These are phyloP conservation scores for Linnemannia schmuckeri DNA, from an alignment of 192 early-diverging fungal genomes.

Conservation along the genomic window DNA sequence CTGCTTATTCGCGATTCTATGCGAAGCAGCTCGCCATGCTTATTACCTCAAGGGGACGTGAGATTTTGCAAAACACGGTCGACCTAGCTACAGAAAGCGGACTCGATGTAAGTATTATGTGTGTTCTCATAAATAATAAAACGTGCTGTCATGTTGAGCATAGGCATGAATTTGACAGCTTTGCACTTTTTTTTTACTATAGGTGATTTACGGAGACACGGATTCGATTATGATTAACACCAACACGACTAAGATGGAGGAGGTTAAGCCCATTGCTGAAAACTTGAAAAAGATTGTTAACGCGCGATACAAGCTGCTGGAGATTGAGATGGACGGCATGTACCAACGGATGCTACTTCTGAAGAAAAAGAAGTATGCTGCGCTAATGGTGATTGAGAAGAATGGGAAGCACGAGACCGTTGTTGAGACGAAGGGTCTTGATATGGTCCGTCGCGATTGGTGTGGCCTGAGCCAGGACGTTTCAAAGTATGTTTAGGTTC, in stretches of 20 bases:
- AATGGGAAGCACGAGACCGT: conserved; percentile 63
- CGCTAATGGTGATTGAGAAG: conserved; percentile 74
- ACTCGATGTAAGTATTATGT: conserved; percentile 70
- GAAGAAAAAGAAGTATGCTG: conserved; percentile 99
- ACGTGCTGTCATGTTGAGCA: too few species aligned
- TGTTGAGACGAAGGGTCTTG: conserved; percentile 94
- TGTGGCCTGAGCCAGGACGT: conserved; percentile 93
- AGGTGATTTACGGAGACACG: conserved; percentile 99
- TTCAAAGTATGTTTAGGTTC: conserved; percentile 66
- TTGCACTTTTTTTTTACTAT: background rate
- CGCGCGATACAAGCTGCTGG: conserved; percentile 91
- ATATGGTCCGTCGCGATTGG: conserved; percentile 98
- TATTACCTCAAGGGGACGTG: conserved; percentile 94
- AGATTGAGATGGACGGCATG: conserved; percentile 97
- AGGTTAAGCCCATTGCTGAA: conserved; percentile 86
- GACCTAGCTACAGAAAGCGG: conserved; percentile 82
- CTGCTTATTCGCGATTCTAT: conserved; percentile 92
- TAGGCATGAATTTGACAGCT: background rate
- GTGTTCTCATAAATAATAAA: background rate
- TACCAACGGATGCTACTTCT: conserved; percentile 91
- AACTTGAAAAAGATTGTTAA: conserved; percentile 90
- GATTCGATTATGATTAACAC: conserved; percentile 99
- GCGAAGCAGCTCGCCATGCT: conserved; percentile 98
- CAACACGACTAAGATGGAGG: conserved; percentile 73
- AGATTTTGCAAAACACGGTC: conserved; percentile 95